These are phyloP conservation scores for Orbilia oligospora DNA, from an alignment of 2,329 filamentous ascomycete genomes.

Conservation along the genomic window DNA sequence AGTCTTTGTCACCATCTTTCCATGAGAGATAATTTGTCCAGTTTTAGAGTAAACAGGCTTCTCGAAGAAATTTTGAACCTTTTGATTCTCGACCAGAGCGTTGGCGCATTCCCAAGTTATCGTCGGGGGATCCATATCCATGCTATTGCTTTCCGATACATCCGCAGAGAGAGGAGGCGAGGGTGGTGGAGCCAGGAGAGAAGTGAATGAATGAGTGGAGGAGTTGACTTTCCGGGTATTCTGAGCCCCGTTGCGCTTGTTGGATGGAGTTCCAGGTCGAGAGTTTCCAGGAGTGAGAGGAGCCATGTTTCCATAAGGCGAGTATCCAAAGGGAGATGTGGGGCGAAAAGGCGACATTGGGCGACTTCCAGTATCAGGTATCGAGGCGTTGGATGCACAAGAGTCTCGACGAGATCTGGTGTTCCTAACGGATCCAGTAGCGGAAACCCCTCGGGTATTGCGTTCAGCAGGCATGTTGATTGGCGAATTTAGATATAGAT, in stretches of 20 bases:
- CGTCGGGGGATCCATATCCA: slow-evolving; percentile 60
- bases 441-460: slow-evolving; percentile 42
- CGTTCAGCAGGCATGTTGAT: slow-evolving; percentile 57
- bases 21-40: slow-evolving; percentile 61
- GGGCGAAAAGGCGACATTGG: slow-evolving; percentile 56
- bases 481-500: slow-evolving; percentile 15
- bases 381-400: slow-evolving; percentile 51
- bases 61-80: slow-evolving; percentile 63
- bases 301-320: slow-evolving; percentile 52
- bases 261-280: slow-evolving; percentile 52
- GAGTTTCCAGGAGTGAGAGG: slow-evolving; percentile 58
- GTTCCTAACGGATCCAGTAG: slow-evolving; percentile 53
- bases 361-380: slow-evolving; percentile 53
- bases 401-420: slow-evolving; percentile 53
- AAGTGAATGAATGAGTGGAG: slow-evolving; percentile 43
- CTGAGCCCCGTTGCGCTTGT: slow-evolving; percentile 49
- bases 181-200: slow-evolving; percentile 45
- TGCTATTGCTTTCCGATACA: slow-evolving; percentile 56
- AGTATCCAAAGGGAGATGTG: slow-evolving; percentile 55
- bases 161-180: slow-evolving; percentile 55
- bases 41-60: slow-evolving; percentile 62
- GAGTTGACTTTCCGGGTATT: slow-evolving; percentile 56
- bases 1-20: slow-evolving; percentile 64
- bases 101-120: slow-evolving; percentile 64
- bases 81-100: slow-evolving; percentile 63